Base-by-base conservation (phyloP, 257 asterid genomes). In the Coffea eugenioides region DNA sequence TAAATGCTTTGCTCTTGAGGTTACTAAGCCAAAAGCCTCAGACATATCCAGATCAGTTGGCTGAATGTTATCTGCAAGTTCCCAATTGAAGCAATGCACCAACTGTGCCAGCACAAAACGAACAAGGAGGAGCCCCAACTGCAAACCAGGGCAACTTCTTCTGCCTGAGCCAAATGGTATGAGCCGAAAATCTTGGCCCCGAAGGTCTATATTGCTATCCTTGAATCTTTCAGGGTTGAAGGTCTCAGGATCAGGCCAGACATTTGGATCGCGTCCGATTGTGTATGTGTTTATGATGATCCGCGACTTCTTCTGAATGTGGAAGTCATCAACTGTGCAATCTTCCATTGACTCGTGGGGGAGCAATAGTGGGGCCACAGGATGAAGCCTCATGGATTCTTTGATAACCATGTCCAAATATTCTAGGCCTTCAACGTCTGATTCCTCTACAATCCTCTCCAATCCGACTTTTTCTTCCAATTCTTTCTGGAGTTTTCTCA, bases 121-220 rank as follows among this genome's bases (percentile, higher is more conserved):
- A 20, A 84, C 82, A 56, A 75, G 61, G 3, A 59, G 59, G 21
- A 85, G 51, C 51, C 51, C 51, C 51, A 48, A 48, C 51, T 85
- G 83, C 71, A 79, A 51, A 4, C 85, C 84, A 0, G 82, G 83
- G 23, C 88, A 82, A 21, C 85, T 82, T 76, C 88, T 79, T 74
- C 85, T 57, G 57, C 85, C 87, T 1, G 85, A 79, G 0, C 85
- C 83, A 45, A 84, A 84, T 15, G 87, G 85, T 13, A 81, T 41
- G 23, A 81, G 79, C 36, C 83, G 75, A 66, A 76, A 81, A 57
- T 76, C 81, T 1, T 48, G 78, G 57, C 84, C 78, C 12, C 74
- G 46, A 45, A 69, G 48, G 16, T 81, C 84, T 23, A 81, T 46
- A 20, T 8, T 76, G 34, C 67, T 77, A 4, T 12, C 71, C 45